phyloP scores from a whole-genome alignment of 2,329 filamentous ascomycete species.

The Bipolaris bicolor region DNA sequence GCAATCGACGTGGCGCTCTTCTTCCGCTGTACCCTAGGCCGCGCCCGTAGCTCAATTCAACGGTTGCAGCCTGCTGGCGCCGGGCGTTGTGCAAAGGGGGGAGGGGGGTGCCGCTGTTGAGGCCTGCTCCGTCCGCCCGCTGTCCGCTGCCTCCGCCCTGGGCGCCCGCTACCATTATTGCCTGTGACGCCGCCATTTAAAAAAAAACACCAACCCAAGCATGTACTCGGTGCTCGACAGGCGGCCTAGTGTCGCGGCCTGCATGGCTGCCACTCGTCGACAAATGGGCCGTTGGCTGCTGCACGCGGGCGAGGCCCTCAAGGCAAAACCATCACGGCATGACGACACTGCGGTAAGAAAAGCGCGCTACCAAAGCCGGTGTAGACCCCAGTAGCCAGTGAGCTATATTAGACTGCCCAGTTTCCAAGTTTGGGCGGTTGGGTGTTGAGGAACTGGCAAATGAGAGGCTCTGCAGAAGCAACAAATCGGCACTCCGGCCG shows the following conservation, averaged over 20 bases:
- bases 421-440: conserved; percentile 23
- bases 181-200: neutral
- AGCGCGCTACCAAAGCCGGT: conserved; percentile 9
- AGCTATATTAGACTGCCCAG: conserved; percentile 34
- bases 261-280: no score
- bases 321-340: conserved; percentile 16
- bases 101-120: conserved; percentile 28
- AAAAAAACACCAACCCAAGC: neutral
- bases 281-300: no score
- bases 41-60: conserved; percentile 26
- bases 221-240: neutral
- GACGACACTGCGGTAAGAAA: conserved; percentile 22
- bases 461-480: conserved; percentile 22
- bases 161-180: neutral
- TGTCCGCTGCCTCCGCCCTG: conserved; percentile 22
- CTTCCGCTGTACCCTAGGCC: conserved; percentile 33
- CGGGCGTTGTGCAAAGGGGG: conserved; percentile 30
- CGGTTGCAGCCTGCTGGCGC: conserved; percentile 30
- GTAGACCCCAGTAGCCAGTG: conserved; percentile 17
- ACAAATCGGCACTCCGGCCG: conserved; percentile 12
- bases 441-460: conserved; percentile 6
- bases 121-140: conserved; percentile 22
- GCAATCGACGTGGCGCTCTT: conserved; percentile 35
- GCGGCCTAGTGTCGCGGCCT: no score
- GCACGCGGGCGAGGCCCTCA: neutral